Evolutionary conservation across 2,329 filamentous ascomycete genomes (phyloP).

Genomic region (Colletotrichum agaves): DNA sequence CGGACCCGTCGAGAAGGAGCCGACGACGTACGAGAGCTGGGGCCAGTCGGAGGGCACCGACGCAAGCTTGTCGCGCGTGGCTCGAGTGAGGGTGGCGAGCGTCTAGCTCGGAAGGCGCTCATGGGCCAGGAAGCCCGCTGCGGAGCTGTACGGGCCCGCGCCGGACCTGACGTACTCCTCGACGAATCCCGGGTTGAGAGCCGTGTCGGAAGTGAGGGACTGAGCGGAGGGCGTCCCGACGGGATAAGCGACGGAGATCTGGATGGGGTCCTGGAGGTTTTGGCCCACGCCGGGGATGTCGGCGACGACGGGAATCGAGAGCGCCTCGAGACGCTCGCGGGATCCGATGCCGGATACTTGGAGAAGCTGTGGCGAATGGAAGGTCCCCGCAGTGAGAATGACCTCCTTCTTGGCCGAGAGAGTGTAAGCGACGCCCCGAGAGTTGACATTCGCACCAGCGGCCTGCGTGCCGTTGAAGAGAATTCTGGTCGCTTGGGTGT

Average conservation of each 20-base stretch:
- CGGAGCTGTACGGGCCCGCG: constrained; percentile 29
- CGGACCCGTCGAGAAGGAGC: constrained; percentile 10
- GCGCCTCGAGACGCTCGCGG: constrained; percentile 48
- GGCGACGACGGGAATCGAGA: constrained; percentile 55
- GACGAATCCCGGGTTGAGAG: not conserved
- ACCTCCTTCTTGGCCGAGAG: constrained; percentile 66
- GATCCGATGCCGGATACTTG: constrained; percentile 65
- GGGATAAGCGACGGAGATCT: constrained; percentile 47
- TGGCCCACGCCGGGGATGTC: constrained; percentile 80
- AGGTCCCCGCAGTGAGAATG: constrained; percentile 81
- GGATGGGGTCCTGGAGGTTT: constrained; percentile 82
- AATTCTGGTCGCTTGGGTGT: constrained; percentile 57
- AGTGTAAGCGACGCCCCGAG: constrained; percentile 36
- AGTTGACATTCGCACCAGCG: constrained; percentile 50
- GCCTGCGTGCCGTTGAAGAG: constrained; percentile 56
- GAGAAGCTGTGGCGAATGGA: constrained; percentile 80
- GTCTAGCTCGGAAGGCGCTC: constrained; percentile 27
- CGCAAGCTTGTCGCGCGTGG: constrained; percentile 8
- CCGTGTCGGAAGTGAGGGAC: constrained; percentile 23
- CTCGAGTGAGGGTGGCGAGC: constrained; percentile 14
- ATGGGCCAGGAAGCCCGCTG: constrained; percentile 28
- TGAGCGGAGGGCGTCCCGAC: constrained; percentile 23
- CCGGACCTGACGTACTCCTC: constrained; percentile 25
- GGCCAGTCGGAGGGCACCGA: constrained; percentile 27
- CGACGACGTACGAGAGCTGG: constrained; percentile 20